Base-by-base conservation (phyloP, 768 basidiomycete species). In the Pholiota conissans region DNA sequence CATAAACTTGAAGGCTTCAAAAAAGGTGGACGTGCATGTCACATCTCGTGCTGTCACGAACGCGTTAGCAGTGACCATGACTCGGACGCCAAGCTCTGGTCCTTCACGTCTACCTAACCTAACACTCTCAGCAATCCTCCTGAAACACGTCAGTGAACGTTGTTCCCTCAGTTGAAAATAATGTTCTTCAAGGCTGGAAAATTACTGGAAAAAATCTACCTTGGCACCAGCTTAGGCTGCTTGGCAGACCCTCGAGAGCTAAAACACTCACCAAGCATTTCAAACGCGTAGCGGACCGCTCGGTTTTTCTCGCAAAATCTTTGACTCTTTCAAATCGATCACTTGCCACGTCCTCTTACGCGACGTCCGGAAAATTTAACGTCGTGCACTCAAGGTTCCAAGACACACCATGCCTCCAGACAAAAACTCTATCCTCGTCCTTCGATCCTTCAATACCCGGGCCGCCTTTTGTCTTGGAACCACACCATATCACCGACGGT, bases 211-310 rank as follows among this genome's bases (percentile, higher is more conserved):
- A 35, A 52, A 10, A 27, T 20, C 20, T 7, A 13, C n/a, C 50
- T 52, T 52, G 50, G 50, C 50, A 16, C 35, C 18, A 45, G 42
- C 50, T n/a, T n/a, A n/a, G n/a, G n/a, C n/a, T n/a, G n/a, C n/a
- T 39, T 52, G 24, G 50, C 50, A 20, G 2, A 35, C 20, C 3
- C 9, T 11, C 24, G n/a, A 35, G 30, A n/a, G 30, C 30, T 32
- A 13, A 32, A 32, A 6, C 13, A 13, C 30, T 32, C 13, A 32
- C 30, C 30, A 6, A 6, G 30, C 30, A 32, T 32, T 48, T 48
- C n/a, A 24, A 48, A 14, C 47, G 20, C 27, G 20, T 27, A 27
- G 47, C 47, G 20, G 47, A 48, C 47, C 47, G 30, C 30, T 32
- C 26, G 14, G 14, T 22, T n/a, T 27, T 9, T 14, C 47, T 8